Conservation (phyloP, 345 rosid species). For the Rhodamnia rubescens region DNA sequence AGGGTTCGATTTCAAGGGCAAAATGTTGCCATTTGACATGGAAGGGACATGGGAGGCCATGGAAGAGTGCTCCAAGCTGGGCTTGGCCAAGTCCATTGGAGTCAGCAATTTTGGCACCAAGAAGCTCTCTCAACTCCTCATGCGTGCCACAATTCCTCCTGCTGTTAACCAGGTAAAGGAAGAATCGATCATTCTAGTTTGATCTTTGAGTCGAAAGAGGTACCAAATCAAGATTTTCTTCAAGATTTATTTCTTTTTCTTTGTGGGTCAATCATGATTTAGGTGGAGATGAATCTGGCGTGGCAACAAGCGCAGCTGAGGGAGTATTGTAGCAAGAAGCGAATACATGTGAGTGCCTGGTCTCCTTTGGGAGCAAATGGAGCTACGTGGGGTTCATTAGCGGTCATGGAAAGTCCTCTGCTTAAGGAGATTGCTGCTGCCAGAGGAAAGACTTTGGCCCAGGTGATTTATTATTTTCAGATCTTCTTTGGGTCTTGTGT, state of each 20-base stretch:
- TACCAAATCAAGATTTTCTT: background rate
- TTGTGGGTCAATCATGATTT: background rate
- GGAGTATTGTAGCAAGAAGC: constrained; percentile 3
- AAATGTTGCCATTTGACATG: constrained; percentile 6
- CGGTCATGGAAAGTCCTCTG: background rate
- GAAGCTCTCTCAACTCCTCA: constrained; percentile 3
- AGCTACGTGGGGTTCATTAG: constrained; percentile 7
- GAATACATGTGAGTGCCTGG: constrained; percentile 3
- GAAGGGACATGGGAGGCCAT: constrained; percentile 15
- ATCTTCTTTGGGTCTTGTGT: background rate
- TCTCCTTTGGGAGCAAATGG: constrained; percentile 10
- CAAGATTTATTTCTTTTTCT: too few relatives aligned
- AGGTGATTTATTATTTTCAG: background rate
- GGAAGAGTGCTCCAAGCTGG: constrained; percentile 15
- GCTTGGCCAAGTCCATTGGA: constrained; percentile 16
- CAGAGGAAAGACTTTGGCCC: background rate
- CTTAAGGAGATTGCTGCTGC: background rate
- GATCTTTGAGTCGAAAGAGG: too few relatives aligned
- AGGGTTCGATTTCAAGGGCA: background rate
- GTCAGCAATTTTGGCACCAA: constrained; percentile 15
- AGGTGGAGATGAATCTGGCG: constrained; percentile 9
- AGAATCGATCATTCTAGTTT: too few relatives aligned
- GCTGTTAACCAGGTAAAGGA: constrained; percentile 11
- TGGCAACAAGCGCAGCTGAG: constrained; percentile 9
- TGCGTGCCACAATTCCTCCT: constrained; percentile 6